A percentile compares a stretch with the other conserved stretches of the same genome.
These are phyloP conservation scores for Nevesoporus exiguus DNA, from an alignment of 768 basidiomycete genomes.

Conservation along the genomic window DNA sequence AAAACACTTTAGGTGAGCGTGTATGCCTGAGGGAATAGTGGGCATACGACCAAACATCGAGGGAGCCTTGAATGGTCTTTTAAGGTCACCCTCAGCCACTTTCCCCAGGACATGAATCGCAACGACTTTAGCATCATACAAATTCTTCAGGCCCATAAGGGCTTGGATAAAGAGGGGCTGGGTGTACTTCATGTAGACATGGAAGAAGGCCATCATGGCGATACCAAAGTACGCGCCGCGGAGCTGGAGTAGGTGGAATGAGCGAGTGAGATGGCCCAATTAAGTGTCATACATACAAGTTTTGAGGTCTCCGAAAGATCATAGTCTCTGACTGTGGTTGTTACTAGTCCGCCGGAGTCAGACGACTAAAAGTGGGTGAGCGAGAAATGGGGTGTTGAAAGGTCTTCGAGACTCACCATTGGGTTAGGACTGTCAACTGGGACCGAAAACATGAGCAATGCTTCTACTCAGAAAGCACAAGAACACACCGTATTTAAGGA, in stretches of 20 bases:
- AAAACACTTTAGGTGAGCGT: neutral
- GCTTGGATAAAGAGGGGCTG: slow-evolving; percentile 95
- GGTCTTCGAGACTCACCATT: slow-evolving; percentile 51
- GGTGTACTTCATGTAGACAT: slow-evolving; percentile 92
- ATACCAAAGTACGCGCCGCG: slow-evolving; percentile 68
- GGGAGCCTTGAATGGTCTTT: slow-evolving; percentile 82
- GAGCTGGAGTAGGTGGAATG: slow-evolving; percentile 38
- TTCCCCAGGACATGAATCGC: slow-evolving; percentile 80
- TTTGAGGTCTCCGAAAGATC: slow-evolving; percentile 88
- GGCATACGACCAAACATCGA: slow-evolving; percentile 70
- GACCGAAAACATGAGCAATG: slow-evolving; percentile 2
- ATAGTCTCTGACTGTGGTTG: slow-evolving; percentile 93
- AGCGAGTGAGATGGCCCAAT: neutral
- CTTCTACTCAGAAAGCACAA: neutral
- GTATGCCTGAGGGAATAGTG: neutral
- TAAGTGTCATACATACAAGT: slow-evolving; percentile 49
- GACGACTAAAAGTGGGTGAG: slow-evolving; percentile 40
- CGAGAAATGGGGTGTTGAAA: neutral
- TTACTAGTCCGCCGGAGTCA: slow-evolving; percentile 70
- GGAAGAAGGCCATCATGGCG: slow-evolving; percentile 90
- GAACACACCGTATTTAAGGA: slow-evolving; percentile 86
- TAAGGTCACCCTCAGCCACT: slow-evolving; percentile 78
- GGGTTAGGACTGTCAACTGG: slow-evolving; percentile 72
- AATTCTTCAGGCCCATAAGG: slow-evolving; percentile 89
- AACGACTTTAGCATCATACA: slow-evolving; percentile 84